Conservation (phyloP, 331 rosid genomes). For the Arachis monticola region DNA sequence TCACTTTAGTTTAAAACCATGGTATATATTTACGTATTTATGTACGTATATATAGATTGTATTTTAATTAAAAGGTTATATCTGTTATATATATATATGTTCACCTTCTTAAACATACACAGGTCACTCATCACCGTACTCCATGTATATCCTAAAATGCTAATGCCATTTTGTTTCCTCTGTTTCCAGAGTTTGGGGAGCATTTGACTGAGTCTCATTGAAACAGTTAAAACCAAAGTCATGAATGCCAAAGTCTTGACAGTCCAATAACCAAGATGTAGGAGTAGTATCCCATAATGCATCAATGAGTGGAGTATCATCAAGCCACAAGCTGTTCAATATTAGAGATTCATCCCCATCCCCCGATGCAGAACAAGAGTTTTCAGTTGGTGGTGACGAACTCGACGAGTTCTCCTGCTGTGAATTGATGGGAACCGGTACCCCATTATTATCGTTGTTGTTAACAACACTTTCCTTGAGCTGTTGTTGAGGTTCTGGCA, state of each 20-base stretch:
- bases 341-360: constrained; percentile 53
- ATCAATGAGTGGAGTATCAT: constrained; percentile 62
- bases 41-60: constrained; percentile 40
- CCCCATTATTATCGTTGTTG: too few relatives aligned
- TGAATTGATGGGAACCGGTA: constrained; percentile 35
- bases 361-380: constrained; percentile 36
- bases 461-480: constrained; percentile 40
- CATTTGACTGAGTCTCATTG: constrained; percentile 56
- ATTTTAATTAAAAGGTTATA: constrained; percentile 1
- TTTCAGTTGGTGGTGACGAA: constrained; percentile 56
- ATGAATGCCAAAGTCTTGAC: constrained; percentile 89
- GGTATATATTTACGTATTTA: constrained; percentile 37
- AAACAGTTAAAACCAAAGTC: constrained; percentile 76
- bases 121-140: too few relatives aligned
- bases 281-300: constrained; percentile 63
- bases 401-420: constrained; percentile 58
- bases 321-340: constrained; percentile 60
- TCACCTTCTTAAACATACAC: background rate
- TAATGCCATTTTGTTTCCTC: constrained; percentile 49
- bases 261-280: constrained; percentile 75
- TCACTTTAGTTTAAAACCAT: constrained; percentile 47
- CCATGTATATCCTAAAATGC: too few relatives aligned
- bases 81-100: constrained; percentile 14
- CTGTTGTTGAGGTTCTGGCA: constrained; percentile 41
- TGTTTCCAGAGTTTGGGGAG: constrained; percentile 52